These are phyloP conservation scores for Somion occarium DNA, from an alignment of 1,284 basidiomycete genomes.

Conservation along the genomic window DNA sequence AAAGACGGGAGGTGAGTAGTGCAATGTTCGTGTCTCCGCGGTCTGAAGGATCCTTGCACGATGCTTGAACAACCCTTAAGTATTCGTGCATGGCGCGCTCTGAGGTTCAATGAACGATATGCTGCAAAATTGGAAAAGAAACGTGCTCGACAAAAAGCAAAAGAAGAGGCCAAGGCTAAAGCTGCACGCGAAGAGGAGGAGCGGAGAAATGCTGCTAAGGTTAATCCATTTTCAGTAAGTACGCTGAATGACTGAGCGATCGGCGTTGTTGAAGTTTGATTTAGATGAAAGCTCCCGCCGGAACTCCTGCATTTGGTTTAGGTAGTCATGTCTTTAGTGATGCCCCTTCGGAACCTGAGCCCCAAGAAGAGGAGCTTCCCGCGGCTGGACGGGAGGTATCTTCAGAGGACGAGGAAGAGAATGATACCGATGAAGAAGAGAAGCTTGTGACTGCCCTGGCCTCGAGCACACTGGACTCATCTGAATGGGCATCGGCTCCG, in stretches of 20 bases:
- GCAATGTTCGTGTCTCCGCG: not conserved
- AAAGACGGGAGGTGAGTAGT: slow-evolving; percentile 50
- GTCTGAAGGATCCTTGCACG: not conserved
- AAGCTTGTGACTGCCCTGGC: slow-evolving; percentile 53
- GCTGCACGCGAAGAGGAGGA: slow-evolving; percentile 27
- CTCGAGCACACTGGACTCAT: slow-evolving; percentile 49
- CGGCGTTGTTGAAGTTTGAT: not conserved
- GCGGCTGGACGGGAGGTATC: slow-evolving; percentile 15
- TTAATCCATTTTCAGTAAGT: slow-evolving; percentile 70
- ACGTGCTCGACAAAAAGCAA: slow-evolving; percentile 28
- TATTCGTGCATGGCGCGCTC: slow-evolving; percentile 71
- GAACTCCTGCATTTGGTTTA: slow-evolving; percentile 2
- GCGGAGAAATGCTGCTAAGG: slow-evolving; percentile 30
- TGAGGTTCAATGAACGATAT: slow-evolving; percentile 67
- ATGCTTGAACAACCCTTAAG: slow-evolving; percentile 31
- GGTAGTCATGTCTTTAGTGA: slow-evolving; percentile 13
- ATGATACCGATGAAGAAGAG: slow-evolving; percentile 30
- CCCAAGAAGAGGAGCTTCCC: slow-evolving; percentile 12
- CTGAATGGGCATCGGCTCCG: slow-evolving; percentile 59
- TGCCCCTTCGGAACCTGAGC: slow-evolving; percentile 11
- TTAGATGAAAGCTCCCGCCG: slow-evolving; percentile 3
- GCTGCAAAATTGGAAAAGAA: slow-evolving; percentile 61
- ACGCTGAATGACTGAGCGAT: no score
- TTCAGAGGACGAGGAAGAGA: slow-evolving; percentile 29
- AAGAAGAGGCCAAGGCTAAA: slow-evolving; percentile 33